phyloP scores from a whole-genome alignment of 371 early-diverging fungal species.

The Paraphysoderma sedebokerense region DNA sequence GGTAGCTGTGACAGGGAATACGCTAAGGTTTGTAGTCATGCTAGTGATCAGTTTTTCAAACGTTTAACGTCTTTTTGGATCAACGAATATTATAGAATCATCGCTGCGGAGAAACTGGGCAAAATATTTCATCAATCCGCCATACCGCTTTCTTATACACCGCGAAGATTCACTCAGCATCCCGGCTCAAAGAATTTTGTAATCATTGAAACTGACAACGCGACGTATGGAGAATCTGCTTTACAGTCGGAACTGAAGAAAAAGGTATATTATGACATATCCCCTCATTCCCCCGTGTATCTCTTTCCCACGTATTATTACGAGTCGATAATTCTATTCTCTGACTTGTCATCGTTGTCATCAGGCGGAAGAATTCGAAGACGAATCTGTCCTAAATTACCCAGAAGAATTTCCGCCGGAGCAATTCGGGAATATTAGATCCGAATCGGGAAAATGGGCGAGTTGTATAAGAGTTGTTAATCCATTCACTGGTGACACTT shows the following conservation, averaged over 20 bases:
- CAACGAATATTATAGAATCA: slow-evolving; percentile 42
- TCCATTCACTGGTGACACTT: slow-evolving; percentile 59
- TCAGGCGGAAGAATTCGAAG: slow-evolving; percentile 30
- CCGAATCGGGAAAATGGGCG: slow-evolving; percentile 64
- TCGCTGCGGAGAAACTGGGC: slow-evolving; percentile 71
- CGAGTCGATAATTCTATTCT: too few species aligned
- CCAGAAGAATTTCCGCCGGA: slow-evolving; percentile 19
- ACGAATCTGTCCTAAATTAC: slow-evolving; percentile 8
- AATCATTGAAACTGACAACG: slow-evolving; percentile 73
- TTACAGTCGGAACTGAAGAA: slow-evolving; percentile 30
- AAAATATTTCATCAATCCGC: slow-evolving; percentile 62
- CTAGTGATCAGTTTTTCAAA: too few species aligned
- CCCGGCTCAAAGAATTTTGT: slow-evolving; percentile 60
- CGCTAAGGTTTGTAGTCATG: slow-evolving; percentile 28
- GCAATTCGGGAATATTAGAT: slow-evolving; percentile 58
- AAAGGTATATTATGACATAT: slow-evolving; percentile 11
- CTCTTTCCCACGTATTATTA: too few species aligned
- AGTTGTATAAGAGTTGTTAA: slow-evolving; percentile 71
- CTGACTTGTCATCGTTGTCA: background rate
- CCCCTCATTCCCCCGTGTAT: too few species aligned
- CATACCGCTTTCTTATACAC: slow-evolving; percentile 77
- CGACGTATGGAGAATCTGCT: slow-evolving; percentile 45
- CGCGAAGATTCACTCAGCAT: slow-evolving; percentile 62
- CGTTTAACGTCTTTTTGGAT: too few species aligned
- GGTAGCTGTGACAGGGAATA: slow-evolving; percentile 72